Base-by-base conservation (phyloP, 495 filamentous ascomycete species). In the Eremomyces bilateralis region DNA sequence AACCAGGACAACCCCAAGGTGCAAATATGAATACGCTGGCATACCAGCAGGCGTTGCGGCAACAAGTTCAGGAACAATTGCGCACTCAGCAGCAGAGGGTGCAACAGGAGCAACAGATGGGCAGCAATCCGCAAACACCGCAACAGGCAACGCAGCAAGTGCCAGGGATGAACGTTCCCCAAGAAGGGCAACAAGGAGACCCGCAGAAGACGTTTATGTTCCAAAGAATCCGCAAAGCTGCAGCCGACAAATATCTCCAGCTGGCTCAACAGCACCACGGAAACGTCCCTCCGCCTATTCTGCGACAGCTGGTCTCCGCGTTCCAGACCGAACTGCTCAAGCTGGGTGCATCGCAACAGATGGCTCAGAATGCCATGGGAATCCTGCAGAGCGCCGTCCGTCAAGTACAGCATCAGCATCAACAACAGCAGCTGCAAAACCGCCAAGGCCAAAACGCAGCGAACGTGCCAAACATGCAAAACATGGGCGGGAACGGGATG, bases 111-210 rank as follows among this genome's bases (percentile, higher is more conserved):
- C 30, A 32, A 16, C 30, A 32, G 30, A 32, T 32, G 30, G 30
- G 10, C 8, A 13, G 24, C 6, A 27, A 13, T 13, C 24, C 24
- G 13, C 24, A 6, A 27, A 27, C 6, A 4, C 33, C 33, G 33
- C 33, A 35, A 20, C 33, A 35, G 33, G 17, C 20, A 19, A 16
- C 20, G 33, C 33, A 35, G 8, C 6, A 27, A 8, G 8, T 8
- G 13, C 6, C 24, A 6, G 24, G 13, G 8, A 13, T 27, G 8
- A 27, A 8, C 24, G 8, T 6, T 27, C 8, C 6, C 8, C 24
- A 13, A 27, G 13, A 8, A 8, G 24, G 8, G 24, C 8, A 6
- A 27, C 8, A 27, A 13, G 6, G 24, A 13, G 13, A 27, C 8
- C 24, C 6, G 24, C 24, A 13, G 13, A 27, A 8, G 24, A 27